Percentiles rank a stretch among this genome's conserved stretches.
Conservation (phyloP, 192 early-diverging fungal species). For the Umbelopsis vinacea region DNA sequence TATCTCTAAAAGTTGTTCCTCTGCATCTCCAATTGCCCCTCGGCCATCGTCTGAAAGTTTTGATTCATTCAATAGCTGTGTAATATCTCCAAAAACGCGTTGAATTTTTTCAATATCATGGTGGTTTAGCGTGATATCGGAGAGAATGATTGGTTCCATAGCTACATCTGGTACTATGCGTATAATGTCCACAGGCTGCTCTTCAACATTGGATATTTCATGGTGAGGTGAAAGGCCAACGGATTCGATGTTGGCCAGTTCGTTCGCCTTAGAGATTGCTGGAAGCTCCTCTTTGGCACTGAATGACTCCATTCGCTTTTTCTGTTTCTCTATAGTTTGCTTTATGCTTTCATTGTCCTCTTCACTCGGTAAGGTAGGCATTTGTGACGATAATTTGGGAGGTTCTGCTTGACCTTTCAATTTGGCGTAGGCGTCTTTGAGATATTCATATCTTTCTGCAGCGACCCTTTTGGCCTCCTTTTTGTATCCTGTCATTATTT, state of each 20-base stretch:
- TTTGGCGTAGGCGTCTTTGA: slow-evolving; percentile 32
- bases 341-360: neutral
- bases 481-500: slow-evolving; percentile 29
- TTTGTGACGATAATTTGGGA: slow-evolving; percentile 11
- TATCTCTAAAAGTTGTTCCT: neutral
- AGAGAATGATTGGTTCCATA: slow-evolving; percentile 2
- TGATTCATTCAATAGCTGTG: neutral
- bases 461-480: slow-evolving; percentile 24
- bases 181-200: neutral
- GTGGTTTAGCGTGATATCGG: neutral
- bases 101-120: neutral
- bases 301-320: neutral
- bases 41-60: neutral
- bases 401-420: slow-evolving; percentile 30
- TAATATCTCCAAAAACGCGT: neutral
- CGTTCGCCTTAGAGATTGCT: too few species aligned
- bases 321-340: neutral
- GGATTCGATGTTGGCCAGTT: too few species aligned
- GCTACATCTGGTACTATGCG: neutral
- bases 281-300: neutral
- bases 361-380: neutral
- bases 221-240: neutral
- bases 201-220: neutral
- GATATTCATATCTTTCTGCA: slow-evolving; percentile 40
- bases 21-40: neutral